Percentiles rank a stretch among this genome's conserved stretches.
These are phyloP conservation scores for Trichoderma koningii DNA, from an alignment of 2,329 filamentous ascomycete species.

Conservation along the genomic window DNA sequence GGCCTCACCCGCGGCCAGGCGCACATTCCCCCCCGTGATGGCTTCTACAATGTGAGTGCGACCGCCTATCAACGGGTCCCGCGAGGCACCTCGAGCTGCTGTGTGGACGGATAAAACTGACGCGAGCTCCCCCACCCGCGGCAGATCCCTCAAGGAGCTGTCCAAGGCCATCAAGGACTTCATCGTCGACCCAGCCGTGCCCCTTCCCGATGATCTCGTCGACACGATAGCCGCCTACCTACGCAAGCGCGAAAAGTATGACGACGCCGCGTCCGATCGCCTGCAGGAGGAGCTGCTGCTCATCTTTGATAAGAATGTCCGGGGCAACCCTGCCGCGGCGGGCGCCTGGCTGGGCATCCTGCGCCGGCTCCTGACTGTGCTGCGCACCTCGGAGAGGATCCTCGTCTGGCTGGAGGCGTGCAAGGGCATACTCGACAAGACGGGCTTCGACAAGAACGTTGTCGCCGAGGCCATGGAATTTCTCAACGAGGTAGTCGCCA, in stretches of 20 bases:
- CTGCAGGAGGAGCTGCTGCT: slow-evolving; percentile 71
- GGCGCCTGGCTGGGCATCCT: slow-evolving; percentile 71
- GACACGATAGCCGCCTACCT: slow-evolving; percentile 67
- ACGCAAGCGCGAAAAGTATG: slow-evolving; percentile 65
- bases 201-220: slow-evolving; percentile 67
- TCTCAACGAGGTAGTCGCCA: slow-evolving; percentile 63
- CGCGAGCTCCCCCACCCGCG: slow-evolving; percentile 25
- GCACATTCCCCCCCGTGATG: slow-evolving; percentile 30
- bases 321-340: slow-evolving; percentile 56
- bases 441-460: slow-evolving; percentile 63
- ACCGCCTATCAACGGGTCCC: slow-evolving; percentile 8
- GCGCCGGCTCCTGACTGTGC: slow-evolving; percentile 62
- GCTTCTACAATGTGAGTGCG: slow-evolving; percentile 36
- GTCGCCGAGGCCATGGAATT: slow-evolving; percentile 66
- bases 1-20: slow-evolving; percentile 19
- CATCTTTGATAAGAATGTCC: slow-evolving; percentile 67
- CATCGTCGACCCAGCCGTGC: slow-evolving; percentile 53
- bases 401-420: slow-evolving; percentile 71
- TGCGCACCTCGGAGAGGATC: slow-evolving; percentile 64
- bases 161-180: slow-evolving; percentile 58
- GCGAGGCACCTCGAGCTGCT: slow-evolving; percentile 19
- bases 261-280: slow-evolving; percentile 69
- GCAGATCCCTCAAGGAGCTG: slow-evolving; percentile 62
- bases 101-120: no score
- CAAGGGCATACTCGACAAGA: slow-evolving; percentile 44